These are phyloP conservation scores for Tylopilus intermedius DNA, from an alignment of 768 basidiomycete genomes.

Conservation along the genomic window DNA sequence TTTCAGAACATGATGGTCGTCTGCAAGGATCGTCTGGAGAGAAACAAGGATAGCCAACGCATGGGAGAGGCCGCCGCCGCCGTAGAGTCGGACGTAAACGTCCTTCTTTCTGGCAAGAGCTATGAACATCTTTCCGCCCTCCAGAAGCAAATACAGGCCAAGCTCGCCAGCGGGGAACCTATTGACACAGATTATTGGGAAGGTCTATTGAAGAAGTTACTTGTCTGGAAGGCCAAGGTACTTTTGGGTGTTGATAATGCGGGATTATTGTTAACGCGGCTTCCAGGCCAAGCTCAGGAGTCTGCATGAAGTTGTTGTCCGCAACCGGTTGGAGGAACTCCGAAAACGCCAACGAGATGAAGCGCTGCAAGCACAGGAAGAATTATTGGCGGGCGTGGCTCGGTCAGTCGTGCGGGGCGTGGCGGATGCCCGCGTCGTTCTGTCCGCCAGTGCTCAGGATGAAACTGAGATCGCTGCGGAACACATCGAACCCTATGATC, in stretches of 20 bases:
- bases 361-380: constrained; percentile 89
- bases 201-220: constrained; percentile 77
- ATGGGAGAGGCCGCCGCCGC: constrained; percentile 66
- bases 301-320: constrained; percentile 93
- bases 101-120: constrained; percentile 77
- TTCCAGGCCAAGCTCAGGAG: constrained; percentile 81
- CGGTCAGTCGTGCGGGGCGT: constrained; percentile 49
- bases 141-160: constrained; percentile 82
- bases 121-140: constrained; percentile 78
- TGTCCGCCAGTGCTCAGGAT: constrained; percentile 28
- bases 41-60: constrained; percentile 56
- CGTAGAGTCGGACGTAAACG: constrained; percentile 81
- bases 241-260: constrained; percentile 1
- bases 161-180: constrained; percentile 87
- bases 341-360: constrained; percentile 95
- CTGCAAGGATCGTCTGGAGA: constrained; percentile 84
- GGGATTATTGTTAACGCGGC: constrained; percentile 4
- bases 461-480: constrained; percentile 42
- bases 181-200: constrained; percentile 99
- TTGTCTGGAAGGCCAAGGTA: constrained; percentile 98
- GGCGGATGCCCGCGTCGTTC: constrained; percentile 33
- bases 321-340: constrained; percentile 92
- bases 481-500: constrained; percentile 74
- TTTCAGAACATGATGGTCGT: constrained; percentile 93
- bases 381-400: constrained; percentile 75